Evolutionary conservation across 2,329 filamentous ascomycete genomes (phyloP), one percentile per base, ranked within the genome.

Genomic region (Aspergillus vadensis): DNA sequence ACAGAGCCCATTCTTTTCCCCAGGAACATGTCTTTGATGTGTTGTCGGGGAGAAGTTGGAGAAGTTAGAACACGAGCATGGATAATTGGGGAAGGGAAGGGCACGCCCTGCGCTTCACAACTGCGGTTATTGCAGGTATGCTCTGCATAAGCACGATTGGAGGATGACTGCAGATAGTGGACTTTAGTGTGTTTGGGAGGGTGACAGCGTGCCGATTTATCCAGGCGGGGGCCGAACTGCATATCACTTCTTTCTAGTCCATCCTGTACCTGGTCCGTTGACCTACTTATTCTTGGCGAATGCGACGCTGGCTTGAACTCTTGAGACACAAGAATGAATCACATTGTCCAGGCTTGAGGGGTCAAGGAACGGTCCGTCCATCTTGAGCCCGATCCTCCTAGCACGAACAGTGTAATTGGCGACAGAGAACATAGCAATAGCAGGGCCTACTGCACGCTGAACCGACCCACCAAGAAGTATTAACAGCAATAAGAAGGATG

Each of bases 131-230:
- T 43, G 53, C 27, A n/a, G 27, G 39, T 14, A 30, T 23, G 39
- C 21, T 14, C n/a, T 55, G 53, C 53, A 55, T 55, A 30, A 55
- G 53, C 53, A 47, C 39, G 39, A 44, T 30, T n/a, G 38, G 30
- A 60, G 6, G 17, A 23, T 30, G 44, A 27, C 32, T 36, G 32
- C 17, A 23, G 10, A 21, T 21, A n/a, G 23, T 10, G 32, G 25
- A 19, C 41, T 5, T 41, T 23, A 44, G 30, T 15, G 39, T 56
- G 56, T 57, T 44, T 44, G 41, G 50, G 54, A 32, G 38, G 30
- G 50, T 19, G 43, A 27, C 58, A 41, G n/a, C 55, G 63, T 70
- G 68, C 68, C 68, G 68, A 62, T 43, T 69, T 69, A 70, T 68
- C 67, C 67, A 70, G 57, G 57, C 59, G 61, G 57, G 62, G 58